A percentile compares a stretch with the other conserved stretches of the same genome.
Conservation (phyloP, 140 eudicot species). For the Ambrosia hybrid region DNA sequence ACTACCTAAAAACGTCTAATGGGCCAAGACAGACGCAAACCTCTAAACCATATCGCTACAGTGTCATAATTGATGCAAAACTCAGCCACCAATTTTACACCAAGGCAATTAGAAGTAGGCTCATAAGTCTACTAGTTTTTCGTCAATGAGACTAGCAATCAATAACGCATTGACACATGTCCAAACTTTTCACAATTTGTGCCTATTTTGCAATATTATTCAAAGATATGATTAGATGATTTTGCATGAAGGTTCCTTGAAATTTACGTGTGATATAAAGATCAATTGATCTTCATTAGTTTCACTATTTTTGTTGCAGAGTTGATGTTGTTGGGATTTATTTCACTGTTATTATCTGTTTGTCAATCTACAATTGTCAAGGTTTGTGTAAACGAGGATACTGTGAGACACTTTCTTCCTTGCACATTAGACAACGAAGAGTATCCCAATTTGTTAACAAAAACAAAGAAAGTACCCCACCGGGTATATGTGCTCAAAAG, state of each 20-base stretch:
- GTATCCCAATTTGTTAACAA: conserved; percentile 47
- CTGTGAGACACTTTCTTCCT: conserved; percentile 60
- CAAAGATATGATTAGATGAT: no score
- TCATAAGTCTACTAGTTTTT: no score
- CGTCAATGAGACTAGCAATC: neutral
- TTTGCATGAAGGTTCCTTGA: no score
- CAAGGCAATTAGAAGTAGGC: no score
- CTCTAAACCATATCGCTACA: no score
- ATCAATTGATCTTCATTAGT: neutral
- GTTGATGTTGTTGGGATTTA: conserved; percentile 71
- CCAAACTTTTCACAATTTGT: neutral
- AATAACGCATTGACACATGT: neutral
- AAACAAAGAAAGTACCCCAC: conserved; percentile 27
- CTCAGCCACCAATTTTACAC: no score
- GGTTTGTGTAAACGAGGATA: conserved; percentile 52
- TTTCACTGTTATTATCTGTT: conserved; percentile 62
- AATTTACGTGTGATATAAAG: neutral
- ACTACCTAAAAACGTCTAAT: no score
- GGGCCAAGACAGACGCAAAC: no score
- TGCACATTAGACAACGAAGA: conserved; percentile 43
- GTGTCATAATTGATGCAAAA: neutral
- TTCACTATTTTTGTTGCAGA: conserved; percentile 37
- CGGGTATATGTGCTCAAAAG: conserved; percentile 60
- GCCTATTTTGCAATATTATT: no score
- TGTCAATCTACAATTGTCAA: conserved; percentile 52